A percentile compares a stretch with the other conserved stretches of the same genome.
phyloP scores from a whole-genome alignment of 1,139 yeast species.

The Trichomonascaceae sp. region DNA sequence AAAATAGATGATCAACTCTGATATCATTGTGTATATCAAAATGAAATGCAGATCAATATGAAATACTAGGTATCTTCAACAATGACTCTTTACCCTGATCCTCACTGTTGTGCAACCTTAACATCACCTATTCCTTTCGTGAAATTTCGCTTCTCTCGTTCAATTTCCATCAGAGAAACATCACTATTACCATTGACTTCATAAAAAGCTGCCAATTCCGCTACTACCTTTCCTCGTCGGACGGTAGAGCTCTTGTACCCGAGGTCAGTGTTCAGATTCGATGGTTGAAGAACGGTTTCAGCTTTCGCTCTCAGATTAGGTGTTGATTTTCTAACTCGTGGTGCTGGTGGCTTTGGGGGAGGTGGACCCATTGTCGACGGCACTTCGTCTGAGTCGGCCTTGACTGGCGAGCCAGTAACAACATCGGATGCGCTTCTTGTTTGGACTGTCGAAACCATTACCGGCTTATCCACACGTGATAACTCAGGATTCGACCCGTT shows the following conservation, averaged over 20 bases:
- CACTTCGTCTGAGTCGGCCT: neutral
- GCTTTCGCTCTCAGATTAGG: neutral
- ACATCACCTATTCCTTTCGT: slow-evolving; percentile 4
- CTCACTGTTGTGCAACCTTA: neutral
- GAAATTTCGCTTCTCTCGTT: slow-evolving; percentile 10
- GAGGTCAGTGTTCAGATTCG: slow-evolving; percentile 13
- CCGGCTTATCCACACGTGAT: neutral
- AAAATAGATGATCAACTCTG: neutral
- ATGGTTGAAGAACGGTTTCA: slow-evolving; percentile 13
- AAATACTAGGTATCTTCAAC: neutral
- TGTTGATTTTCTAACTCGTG: slow-evolving; percentile 7
- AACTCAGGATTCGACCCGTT: slow-evolving; percentile 17
- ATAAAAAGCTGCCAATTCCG: slow-evolving; percentile 31
- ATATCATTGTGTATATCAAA: neutral
- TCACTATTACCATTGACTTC: slow-evolving; percentile 27
- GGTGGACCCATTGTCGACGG: slow-evolving; percentile 5
- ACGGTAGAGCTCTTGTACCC: slow-evolving; percentile 14
- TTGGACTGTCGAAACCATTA: neutral
- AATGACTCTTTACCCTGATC: neutral
- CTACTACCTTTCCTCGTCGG: slow-evolving; percentile 30
- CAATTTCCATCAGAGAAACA: slow-evolving; percentile 21
- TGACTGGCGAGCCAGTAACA: slow-evolving; percentile 1
- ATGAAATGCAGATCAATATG: neutral
- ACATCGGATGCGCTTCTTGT: slow-evolving; percentile 2
- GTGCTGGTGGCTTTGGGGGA: slow-evolving; percentile 16